Base-by-base conservation (phyloP, 345 rosid species). In the Capsella bursapastoris region DNA sequence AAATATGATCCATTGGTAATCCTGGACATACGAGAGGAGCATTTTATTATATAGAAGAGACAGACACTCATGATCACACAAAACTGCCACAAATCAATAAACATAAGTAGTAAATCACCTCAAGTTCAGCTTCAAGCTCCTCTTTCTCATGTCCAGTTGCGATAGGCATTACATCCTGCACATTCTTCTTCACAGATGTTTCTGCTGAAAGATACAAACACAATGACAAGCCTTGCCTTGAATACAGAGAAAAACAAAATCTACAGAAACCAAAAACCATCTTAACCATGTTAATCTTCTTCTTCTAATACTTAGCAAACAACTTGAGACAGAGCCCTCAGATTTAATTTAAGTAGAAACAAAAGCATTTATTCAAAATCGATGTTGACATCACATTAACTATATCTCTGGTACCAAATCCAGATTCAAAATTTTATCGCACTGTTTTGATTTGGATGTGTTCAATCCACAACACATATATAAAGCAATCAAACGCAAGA, bases 101-200 rank as follows among this genome's bases (percentile, higher is more conserved):
- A 22, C 11, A 53, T 3, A 41, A 44, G 28, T 11, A 34, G 37
- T 34, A 34, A 57, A 63, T 63, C 8, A 63, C 96, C 97, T 84
- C 55, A 69, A 88, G 81, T 79, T 86, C 92, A 57, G 86, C 84
- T 74, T 85, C 90, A 59, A 88, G 80, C 84, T 87, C 95, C 80
- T 90, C 93, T 51, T 82, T 83, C 71, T 92, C 91, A 11, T 90
- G 92, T 48, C 95, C 93, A 27, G 98, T 90, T 3, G 94, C 91
- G 71, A 85, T 83, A 29, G 89, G 95, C 88, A 84, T 80, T 6
- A 86, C 80, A 80, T 87, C 88, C 73, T 83, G 87, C 45, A 82
- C 86, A 57, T 51, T 84, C 87, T 86, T 87, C 84, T 80, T 85
- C 53, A 81, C 85, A 22, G 87, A 63, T 68, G 84, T 82, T 60